These are phyloP conservation scores for Speleostelium caveatum DNA, from an alignment of 78 protist genomes.

Conservation along the genomic window DNA sequence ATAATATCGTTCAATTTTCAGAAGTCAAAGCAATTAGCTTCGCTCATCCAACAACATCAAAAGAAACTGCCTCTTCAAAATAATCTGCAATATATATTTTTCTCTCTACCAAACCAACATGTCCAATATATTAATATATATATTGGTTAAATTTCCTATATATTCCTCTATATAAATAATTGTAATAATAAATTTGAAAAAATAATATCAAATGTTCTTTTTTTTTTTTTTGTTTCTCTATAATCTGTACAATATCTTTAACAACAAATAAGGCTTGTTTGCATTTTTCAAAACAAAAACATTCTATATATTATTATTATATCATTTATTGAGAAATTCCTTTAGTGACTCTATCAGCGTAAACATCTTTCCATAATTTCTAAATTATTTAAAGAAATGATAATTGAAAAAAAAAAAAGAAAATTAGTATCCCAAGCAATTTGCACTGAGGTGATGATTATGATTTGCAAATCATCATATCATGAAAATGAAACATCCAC, in stretches of 20 bases:
- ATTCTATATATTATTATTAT: not conserved
- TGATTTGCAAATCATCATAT: not conserved
- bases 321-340: slow-evolving; percentile 63
- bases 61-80: not conserved
- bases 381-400: not conserved
- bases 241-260: too few species aligned
- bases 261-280: too few species aligned
- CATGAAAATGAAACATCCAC: not conserved
- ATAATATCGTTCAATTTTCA: slow-evolving; percentile 31
- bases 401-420: not conserved
- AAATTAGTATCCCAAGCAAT: not conserved
- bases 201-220: too few species aligned
- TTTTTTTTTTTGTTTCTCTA: too few species aligned
- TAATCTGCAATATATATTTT: not conserved
- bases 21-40: slow-evolving; percentile 54
- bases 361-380: slow-evolving; percentile 76
- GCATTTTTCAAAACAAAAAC: too few species aligned
- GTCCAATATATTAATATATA: too few species aligned
- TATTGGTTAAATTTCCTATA: too few species aligned
- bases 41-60: slow-evolving; percentile 15
- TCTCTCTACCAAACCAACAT: too few species aligned
- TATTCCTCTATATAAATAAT: too few species aligned
- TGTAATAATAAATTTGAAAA: too few species aligned
- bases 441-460: not conserved
- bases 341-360: slow-evolving; percentile 38